Evolutionary conservation across 768 basidiomycete genomes (phyloP).

Genomic region (Tricholoma sp.): DNA sequence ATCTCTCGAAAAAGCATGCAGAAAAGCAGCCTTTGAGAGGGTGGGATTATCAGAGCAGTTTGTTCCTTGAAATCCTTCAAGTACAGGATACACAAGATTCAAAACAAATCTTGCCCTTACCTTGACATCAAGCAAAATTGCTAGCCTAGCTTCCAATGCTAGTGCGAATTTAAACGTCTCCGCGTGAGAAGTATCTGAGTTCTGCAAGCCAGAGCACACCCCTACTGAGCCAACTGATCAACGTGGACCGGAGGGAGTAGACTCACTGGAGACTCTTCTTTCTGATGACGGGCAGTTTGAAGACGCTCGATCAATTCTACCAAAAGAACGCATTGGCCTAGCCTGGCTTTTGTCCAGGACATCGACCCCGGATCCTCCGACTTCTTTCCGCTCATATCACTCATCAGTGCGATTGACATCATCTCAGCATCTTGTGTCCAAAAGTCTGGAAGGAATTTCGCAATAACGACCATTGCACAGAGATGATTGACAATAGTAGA

Average conservation of each 20-base stretch:
- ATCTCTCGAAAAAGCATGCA: slow-evolving; percentile 60
- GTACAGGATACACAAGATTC: not conserved
- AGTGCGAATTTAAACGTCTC: slow-evolving; percentile 43
- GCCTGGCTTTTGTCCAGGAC: slow-evolving; percentile 45
- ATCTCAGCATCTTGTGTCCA: slow-evolving; percentile 72
- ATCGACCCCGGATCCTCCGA: slow-evolving; percentile 6
- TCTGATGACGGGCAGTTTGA: slow-evolving; percentile 37
- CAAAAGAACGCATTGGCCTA: slow-evolving; percentile 59
- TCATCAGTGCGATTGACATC: slow-evolving; percentile 65
- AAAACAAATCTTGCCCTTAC: slow-evolving; percentile 25
- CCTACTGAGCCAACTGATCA: not conserved
- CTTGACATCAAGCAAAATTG: slow-evolving; percentile 52
- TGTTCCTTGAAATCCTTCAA: slow-evolving; percentile 43
- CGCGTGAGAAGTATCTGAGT: slow-evolving; percentile 22
- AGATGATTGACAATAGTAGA: slow-evolving; percentile 56
- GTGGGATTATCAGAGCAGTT: slow-evolving; percentile 36
- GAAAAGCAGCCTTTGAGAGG: slow-evolving; percentile 56
- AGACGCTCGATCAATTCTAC: slow-evolving; percentile 56
- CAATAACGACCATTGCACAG: slow-evolving; percentile 44
- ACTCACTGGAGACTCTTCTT: slow-evolving; percentile 36
- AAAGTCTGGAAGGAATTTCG: slow-evolving; percentile 53
- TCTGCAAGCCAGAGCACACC: slow-evolving; percentile 15
- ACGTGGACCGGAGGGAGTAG: not conserved
- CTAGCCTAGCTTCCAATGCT: slow-evolving; percentile 52
- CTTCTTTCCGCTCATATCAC: slow-evolving; percentile 33